Percentiles rank a stretch among this genome's conserved stretches.
These are phyloP conservation scores for Panicum virgatum DNA, from an alignment of 202 grass and related monocot genomes.

Conservation along the genomic window DNA sequence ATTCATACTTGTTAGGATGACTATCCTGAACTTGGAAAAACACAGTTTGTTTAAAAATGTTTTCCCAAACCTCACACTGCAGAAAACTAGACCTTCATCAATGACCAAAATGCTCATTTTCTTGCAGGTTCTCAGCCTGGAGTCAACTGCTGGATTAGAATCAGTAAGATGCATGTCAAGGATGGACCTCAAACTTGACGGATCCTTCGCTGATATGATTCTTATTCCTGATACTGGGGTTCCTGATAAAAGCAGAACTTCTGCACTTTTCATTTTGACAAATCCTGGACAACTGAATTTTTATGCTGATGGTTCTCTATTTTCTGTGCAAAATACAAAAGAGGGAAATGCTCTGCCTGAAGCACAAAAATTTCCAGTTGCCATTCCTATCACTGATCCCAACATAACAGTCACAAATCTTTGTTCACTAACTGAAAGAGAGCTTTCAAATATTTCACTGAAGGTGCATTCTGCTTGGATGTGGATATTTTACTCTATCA, in stretches of 20 bases:
- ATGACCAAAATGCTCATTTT: constrained; percentile 30
- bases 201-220: constrained; percentile 99
- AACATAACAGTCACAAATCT: constrained; percentile 71
- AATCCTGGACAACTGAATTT: constrained; percentile 93
- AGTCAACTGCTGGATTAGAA: constrained; percentile 71
- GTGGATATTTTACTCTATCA: constrained; percentile 22
- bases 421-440: constrained; percentile 47
- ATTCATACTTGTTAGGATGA: neutral
- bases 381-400: constrained; percentile 81
- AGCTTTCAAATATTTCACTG: constrained; percentile 57
- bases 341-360: constrained; percentile 50
- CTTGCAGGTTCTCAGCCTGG: constrained; percentile 83
- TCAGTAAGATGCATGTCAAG: constrained; percentile 66
- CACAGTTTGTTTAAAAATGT: neutral
- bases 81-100: constrained; percentile 17
- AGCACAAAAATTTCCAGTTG: constrained; percentile 80
- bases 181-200: constrained; percentile 79
- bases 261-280: constrained; percentile 85
- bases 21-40: constrained; percentile 21
- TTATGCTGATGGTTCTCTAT: constrained; percentile 72
- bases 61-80: constrained; percentile 19
- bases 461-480: constrained; percentile 61
- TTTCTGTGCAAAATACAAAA: constrained; percentile 65
- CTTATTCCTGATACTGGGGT: constrained; percentile 70
- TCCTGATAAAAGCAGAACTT: constrained; percentile 58